Percentiles rank a stretch among this genome's conserved stretches.
Conservation (phyloP, 805 yeast species). For the Yamadazyma philogaea region DNA sequence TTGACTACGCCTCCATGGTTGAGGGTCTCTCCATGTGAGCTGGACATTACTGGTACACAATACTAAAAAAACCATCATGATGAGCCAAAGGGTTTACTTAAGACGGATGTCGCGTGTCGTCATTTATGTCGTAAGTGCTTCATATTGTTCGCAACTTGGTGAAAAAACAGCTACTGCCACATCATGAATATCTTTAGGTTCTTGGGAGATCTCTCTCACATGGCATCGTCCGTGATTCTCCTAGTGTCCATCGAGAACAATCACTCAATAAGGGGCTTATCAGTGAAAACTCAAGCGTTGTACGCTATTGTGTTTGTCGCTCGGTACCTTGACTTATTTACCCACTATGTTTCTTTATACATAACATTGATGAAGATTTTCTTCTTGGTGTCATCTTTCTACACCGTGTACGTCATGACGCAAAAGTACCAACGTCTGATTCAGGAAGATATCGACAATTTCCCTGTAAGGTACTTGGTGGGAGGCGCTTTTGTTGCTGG, state of each 20-base stretch:
- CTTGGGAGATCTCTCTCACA: conserved; percentile 76
- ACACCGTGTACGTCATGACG: conserved; percentile 71
- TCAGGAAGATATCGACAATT: conserved; percentile 61
- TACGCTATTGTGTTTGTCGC: conserved; percentile 49
- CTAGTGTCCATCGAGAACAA: conserved; percentile 64
- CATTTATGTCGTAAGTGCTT: background rate
- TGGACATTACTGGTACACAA: background rate
- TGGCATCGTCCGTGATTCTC: conserved; percentile 73
- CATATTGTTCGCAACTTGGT: background rate
- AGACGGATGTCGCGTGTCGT: background rate
- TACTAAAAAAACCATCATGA: too few species aligned
- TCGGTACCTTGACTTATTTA: conserved; percentile 42
- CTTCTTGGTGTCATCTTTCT: conserved; percentile 71
- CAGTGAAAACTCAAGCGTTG: conserved; percentile 81
- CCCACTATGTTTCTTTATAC: conserved; percentile 62
- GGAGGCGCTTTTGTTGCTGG: conserved; percentile 55
- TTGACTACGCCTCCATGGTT: conserved; percentile 13
- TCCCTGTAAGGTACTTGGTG: conserved; percentile 68
- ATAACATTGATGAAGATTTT: conserved; percentile 78
- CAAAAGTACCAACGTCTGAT: conserved; percentile 58
- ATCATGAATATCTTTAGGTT: conserved; percentile 43
- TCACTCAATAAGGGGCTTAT: conserved; percentile 75
- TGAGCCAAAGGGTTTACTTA: too few species aligned
- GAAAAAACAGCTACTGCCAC: background rate
- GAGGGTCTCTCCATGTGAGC: conserved; percentile 7